phyloP scores from a whole-genome alignment of 441 rosid genomes.

The Capsella rubella region DNA sequence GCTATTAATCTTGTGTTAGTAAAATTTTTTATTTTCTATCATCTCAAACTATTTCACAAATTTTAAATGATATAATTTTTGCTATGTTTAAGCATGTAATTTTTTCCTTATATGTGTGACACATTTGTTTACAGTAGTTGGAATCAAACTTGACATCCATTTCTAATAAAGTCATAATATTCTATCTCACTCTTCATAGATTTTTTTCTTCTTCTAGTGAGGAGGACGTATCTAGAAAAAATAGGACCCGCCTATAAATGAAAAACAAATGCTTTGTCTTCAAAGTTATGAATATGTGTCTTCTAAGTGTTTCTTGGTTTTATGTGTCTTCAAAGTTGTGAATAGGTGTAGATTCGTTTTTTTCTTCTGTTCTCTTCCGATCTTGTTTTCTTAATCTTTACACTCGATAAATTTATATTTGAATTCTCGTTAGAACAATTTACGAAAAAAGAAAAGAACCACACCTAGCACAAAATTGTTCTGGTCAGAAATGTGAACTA shows the following conservation, averaged over 20 bases:
- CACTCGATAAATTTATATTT: no score
- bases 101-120: not conserved
- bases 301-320: not conserved
- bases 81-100: not conserved
- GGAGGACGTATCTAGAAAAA: slow-evolving; percentile 14
- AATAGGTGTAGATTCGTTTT: slow-evolving; percentile 13
- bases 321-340: slow-evolving; percentile 4
- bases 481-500: no score
- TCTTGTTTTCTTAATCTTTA: not conserved
- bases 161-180: not conserved
- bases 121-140: slow-evolving; percentile 13
- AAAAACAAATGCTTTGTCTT: slow-evolving; percentile 27
- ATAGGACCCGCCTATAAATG: slow-evolving; percentile 42
- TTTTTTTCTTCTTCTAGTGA: not conserved
- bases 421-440: no score
- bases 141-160: not conserved
- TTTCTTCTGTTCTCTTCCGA: not conserved
- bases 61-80: not conserved
- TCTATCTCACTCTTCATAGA: not conserved
- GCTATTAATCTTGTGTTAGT: not conserved
- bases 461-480: no score
- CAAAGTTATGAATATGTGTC: slow-evolving; percentile 20
- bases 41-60: not conserved
- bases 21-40: not conserved
- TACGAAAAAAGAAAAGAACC: no score